Evolutionary conservation across 495 filamentous ascomycete species (phyloP).

Genomic region (Pseudevernia furfuracea): DNA sequence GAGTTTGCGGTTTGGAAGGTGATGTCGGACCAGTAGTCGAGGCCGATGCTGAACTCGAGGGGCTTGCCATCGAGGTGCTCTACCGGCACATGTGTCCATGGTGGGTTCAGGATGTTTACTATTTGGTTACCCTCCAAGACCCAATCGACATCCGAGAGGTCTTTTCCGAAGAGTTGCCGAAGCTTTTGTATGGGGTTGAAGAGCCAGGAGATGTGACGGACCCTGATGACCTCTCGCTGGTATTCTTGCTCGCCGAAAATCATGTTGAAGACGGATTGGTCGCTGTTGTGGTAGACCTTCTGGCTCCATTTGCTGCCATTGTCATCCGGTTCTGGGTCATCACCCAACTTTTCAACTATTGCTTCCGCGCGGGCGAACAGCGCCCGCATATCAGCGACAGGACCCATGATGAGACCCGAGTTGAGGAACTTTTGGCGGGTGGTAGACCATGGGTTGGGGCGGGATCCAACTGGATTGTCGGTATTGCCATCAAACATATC

Average conservation of each 20-base stretch:
- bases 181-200: not conserved
- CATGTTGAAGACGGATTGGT: conserved; percentile 14
- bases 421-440: conserved; percentile 15
- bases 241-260: conserved; percentile 17
- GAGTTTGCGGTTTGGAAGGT: conserved; percentile 10
- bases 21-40: conserved; percentile 13
- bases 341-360: not conserved
- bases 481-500: conserved; percentile 15
- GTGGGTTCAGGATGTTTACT: not conserved
- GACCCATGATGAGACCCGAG: conserved; percentile 16
- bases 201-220: not conserved
- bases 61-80: not conserved
- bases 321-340: conserved; percentile 9
- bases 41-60: conserved; percentile 12
- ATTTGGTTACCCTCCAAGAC: not conserved
- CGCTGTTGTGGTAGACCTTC: conserved; percentile 9
- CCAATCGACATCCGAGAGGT: not conserved
- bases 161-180: conserved; percentile 5
- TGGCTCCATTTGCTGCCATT: conserved; percentile 12
- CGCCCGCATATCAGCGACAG: conserved; percentile 14
- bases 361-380: conserved; percentile 9
- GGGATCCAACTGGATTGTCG: conserved; percentile 3
- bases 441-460: conserved; percentile 6
- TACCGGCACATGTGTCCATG: not conserved
- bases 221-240: conserved; percentile 5